Conservation (phyloP, 2,329 filamentous ascomycete genomes). For the Colletotrichum horii region DNA sequence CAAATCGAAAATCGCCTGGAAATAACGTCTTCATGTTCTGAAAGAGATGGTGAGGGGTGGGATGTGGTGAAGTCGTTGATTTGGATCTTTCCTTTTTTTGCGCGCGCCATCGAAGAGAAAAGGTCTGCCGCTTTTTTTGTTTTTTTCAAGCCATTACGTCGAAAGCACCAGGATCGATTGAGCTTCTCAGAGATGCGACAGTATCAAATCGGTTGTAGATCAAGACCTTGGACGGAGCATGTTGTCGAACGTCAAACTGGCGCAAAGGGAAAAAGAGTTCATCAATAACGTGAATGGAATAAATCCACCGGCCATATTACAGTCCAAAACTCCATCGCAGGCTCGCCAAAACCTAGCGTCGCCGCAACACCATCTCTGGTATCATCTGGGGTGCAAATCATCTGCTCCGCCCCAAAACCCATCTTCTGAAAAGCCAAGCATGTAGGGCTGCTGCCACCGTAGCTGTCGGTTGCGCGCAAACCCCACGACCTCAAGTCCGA, state of each 20-base stretch:
- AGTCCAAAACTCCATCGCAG: constrained; percentile 14
- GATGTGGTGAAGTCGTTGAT: not conserved
- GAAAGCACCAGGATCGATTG: not conserved
- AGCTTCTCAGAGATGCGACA: not conserved
- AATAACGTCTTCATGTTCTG: not conserved
- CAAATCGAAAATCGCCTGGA: not conserved
- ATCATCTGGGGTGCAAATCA: not conserved
- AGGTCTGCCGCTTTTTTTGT: no score
- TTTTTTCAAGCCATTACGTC: not conserved
- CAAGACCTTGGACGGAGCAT: not conserved
- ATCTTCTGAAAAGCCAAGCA: not conserved
- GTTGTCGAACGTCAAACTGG: not conserved
- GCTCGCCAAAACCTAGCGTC: not conserved
- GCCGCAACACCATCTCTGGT: not conserved
- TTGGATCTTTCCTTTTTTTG: not conserved
- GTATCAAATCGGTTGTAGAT: not conserved
- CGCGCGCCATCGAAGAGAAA: not conserved
- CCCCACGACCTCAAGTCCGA: not conserved
- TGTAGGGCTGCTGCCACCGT: constrained; percentile 3
- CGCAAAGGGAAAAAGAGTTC: not conserved
- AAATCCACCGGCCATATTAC: constrained; percentile 1
- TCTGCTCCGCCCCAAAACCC: not conserved
- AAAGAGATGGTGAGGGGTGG: not conserved
- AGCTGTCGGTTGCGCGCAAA: not conserved
- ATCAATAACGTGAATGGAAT: not conserved